phyloP scores from a whole-genome alignment of 108 stramenopile species.

The Nannochloropsis granulata region DNA sequence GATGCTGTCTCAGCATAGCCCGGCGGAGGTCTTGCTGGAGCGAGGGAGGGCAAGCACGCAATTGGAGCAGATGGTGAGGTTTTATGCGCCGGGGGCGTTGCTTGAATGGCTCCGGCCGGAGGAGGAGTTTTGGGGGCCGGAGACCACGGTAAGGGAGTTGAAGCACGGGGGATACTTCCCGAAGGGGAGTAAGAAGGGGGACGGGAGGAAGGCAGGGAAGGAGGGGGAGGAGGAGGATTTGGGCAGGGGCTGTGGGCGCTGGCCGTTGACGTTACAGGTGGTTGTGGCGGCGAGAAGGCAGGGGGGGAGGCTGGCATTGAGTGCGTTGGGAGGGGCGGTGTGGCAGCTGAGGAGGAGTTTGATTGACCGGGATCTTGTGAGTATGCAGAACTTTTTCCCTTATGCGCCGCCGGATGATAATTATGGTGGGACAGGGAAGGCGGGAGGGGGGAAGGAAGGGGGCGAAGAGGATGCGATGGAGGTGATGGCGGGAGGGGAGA shows the following conservation, averaged over 20 bases:
- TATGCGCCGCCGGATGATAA: slow-evolving; percentile 52
- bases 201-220: neutral
- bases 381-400: slow-evolving; percentile 67
- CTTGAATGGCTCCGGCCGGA: slow-evolving; percentile 37
- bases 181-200: slow-evolving; percentile 18
- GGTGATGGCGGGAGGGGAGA: neutral
- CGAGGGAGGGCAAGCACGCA: neutral
- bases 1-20: slow-evolving; percentile 55
- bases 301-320: slow-evolving; percentile 44
- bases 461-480: neutral
- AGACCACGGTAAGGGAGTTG: slow-evolving; percentile 54
- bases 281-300: slow-evolving; percentile 54
- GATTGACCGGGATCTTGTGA: slow-evolving; percentile 74
- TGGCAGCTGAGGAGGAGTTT: slow-evolving; percentile 73
- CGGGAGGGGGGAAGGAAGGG: no score
- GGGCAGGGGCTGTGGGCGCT: slow-evolving; percentile 37
- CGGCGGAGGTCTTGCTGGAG: slow-evolving; percentile 54
- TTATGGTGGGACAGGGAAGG: neutral
- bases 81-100: slow-evolving; percentile 31
- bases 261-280: slow-evolving; percentile 64
- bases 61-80: slow-evolving; percentile 5
- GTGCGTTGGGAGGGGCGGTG: slow-evolving; percentile 67
- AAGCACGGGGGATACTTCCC: slow-evolving; percentile 64
- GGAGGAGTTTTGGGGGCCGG: slow-evolving; percentile 63
- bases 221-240: neutral